Conservation (phyloP, 768 basidiomycete species). For the Agaricus sinodeliciosus region DNA sequence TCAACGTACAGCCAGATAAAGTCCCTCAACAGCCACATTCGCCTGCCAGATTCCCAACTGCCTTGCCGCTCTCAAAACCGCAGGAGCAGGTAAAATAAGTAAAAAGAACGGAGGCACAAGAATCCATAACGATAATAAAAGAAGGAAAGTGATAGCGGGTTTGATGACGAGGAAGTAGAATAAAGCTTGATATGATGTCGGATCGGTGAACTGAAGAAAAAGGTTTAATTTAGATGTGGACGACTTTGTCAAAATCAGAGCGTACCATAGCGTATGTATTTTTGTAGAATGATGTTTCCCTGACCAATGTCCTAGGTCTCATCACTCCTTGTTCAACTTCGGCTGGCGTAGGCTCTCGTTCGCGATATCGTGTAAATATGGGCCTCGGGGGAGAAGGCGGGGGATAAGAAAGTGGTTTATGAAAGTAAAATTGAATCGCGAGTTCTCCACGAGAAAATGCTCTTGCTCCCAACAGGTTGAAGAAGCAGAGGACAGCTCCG, state of each 20-base stretch:
- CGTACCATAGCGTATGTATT: conserved; percentile 71
- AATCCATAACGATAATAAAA: conserved; percentile 48
- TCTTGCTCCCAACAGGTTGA: conserved; percentile 70
- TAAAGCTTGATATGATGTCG: conserved; percentile 77
- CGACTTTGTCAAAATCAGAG: conserved; percentile 24
- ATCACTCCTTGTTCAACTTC: conserved; percentile 42
- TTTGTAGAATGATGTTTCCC: conserved; percentile 72
- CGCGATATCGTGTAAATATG: conserved; percentile 63
- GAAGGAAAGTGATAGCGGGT: conserved; percentile 65
- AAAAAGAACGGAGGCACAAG: conserved; percentile 52
- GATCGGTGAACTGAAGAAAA: conserved; percentile 60
- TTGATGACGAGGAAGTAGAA: conserved; percentile 90
- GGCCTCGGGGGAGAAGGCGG: conserved; percentile 63
- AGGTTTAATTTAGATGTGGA: not conserved
- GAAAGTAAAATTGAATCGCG: conserved; percentile 62
- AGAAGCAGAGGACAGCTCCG: conserved; percentile 71
- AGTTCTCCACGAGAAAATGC: conserved; percentile 70
- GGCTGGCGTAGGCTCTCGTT: conserved; percentile 39
- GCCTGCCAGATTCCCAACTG: conserved; percentile 79
- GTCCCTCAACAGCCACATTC: conserved; percentile 72
- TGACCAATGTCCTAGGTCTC: conserved; percentile 23
- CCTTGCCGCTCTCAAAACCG: conserved; percentile 57
- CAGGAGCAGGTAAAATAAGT: conserved; percentile 62
- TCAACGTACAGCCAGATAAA: conserved; percentile 25
- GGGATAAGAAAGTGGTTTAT: conserved; percentile 57